Base-by-base conservation (phyloP, 495 filamentous ascomycete species). In the Penicillium psychrofluorescens region DNA sequence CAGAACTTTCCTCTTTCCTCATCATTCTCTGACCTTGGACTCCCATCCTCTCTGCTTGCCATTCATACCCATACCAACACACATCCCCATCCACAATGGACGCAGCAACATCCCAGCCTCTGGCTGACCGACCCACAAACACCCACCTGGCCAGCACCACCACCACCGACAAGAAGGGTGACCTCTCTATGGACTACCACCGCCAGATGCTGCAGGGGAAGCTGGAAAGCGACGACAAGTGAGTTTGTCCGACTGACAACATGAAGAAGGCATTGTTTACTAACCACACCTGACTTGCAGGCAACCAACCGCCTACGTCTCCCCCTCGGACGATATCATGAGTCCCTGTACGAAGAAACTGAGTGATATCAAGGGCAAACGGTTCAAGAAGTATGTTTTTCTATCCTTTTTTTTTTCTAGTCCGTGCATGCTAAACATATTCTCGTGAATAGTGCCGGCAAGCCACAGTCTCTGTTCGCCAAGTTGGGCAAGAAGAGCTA, bases 311-410 rank as follows among this genome's bases (percentile, higher is more conserved):
- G 67, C 76, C 45, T 96, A 94, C 67, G 71, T 95, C 58, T 92
- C 86, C n/a, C 90, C 90, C 0, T 92, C 87, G 9, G 90, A 96
- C 58, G 84, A 80, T 60, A 88, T 96, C 66, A 84, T 94, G 84
- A 89, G 84, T 48, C 90, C 90, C 11, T 90, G 88, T 64, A 90
- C 87, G n/a, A 83, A 86, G 67, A 96, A 96, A 67, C 66, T 96
- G 54, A 84, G 72, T 41, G 82, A 85, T 37, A 79, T 90, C 60
- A 88, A 89, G 71, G 84, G 78, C 59, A 90, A 90, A 74, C 83
- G 84, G 32, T 84, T 86, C 53, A 73, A 73, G 63, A 72, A 70
- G 69, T 73, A 66, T 30, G 65, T 62, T 33, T 7, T 14, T n/a
- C 28, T 7, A 8, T 42, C 14, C 11, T 14, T 41, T n/a, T 30